A percentile compares a stretch with the other conserved stretches of the same genome.
phyloP scores from a whole-genome alignment of 1,284 basidiomycete genomes.

The Malassezia arunalokei region DNA sequence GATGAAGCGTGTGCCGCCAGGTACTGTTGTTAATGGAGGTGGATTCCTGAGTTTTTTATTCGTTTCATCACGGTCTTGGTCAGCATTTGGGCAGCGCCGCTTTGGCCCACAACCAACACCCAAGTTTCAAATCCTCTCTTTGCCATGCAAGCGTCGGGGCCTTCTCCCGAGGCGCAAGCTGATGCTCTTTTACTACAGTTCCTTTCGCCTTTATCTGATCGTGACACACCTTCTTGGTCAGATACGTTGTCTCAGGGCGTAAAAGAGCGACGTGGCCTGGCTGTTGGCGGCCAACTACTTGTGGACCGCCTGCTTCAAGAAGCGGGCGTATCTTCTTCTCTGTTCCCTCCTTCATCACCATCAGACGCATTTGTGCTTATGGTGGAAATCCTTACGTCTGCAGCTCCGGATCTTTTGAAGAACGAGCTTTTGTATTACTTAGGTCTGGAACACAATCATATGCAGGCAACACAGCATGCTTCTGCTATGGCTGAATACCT shows the following conservation, averaged over 20 bases:
- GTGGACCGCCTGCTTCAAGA: conserved; percentile 8
- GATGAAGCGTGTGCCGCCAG: no score
- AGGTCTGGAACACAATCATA: neutral
- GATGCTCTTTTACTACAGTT: conserved; percentile 8
- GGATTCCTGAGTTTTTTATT: no score
- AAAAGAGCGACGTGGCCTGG: conserved; percentile 1
- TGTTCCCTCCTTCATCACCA: conserved; percentile 7
- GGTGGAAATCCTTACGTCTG: conserved; percentile 6
- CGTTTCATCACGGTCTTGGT: no score
- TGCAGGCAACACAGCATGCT: neutral
- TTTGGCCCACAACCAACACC: neutral
- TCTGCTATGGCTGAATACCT: neutral
- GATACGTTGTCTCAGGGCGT: conserved; percentile 5
- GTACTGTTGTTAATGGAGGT: no score
- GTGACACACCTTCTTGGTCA: neutral
- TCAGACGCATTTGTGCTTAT: conserved; percentile 7
- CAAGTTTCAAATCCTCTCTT: neutral
- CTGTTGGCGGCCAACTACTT: neutral
- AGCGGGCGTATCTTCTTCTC: conserved; percentile 3
- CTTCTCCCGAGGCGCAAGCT: conserved; percentile 13
- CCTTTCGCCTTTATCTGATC: neutral
- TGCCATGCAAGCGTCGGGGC: neutral
- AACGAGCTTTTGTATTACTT: conserved; percentile 11
- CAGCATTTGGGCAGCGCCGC: no score
- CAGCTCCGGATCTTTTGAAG: neutral